Evolutionary conservation across 1,284 basidiomycete species (phyloP).

Genomic region (Ceratobasidium sp.): DNA sequence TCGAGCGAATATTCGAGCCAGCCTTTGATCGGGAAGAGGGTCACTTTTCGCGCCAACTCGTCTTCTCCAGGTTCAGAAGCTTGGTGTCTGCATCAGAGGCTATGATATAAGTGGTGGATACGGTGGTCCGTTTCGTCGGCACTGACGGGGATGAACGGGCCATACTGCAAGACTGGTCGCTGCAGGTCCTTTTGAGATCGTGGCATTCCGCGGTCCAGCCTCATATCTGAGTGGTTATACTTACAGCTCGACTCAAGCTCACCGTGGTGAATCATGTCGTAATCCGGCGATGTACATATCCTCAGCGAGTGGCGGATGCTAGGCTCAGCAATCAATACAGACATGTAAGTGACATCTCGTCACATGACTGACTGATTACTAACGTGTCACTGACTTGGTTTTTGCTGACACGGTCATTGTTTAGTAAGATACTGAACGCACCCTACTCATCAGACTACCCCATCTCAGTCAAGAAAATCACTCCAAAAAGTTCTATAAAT

Average conservation of each 20-base stretch:
- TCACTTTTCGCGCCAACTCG: neutral
- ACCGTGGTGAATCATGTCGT: no score
- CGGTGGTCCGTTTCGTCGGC: no score
- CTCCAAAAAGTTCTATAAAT: constrained; percentile 1
- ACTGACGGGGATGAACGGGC: no score
- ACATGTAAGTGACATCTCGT: neutral
- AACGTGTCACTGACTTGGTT: constrained; percentile 8
- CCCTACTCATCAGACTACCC: no score
- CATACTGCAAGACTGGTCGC: no score
- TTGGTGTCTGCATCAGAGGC: neutral
- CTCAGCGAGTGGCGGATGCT: neutral
- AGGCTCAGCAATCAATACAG: neutral
- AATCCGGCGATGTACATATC: neutral
- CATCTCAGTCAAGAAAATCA: neutral
- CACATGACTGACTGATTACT: constrained; percentile 9
- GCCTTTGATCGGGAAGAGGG: constrained; percentile 2
- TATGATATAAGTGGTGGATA: neutral
- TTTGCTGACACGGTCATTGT: no score
- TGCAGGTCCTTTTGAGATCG: no score
- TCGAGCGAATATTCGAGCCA: constrained; percentile 4
- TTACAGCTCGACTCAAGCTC: no score
- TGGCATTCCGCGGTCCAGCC: no score
- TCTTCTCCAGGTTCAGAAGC: neutral
- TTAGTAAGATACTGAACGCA: no score
- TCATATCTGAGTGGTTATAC: no score